Percentiles rank a stretch among this genome's conserved stretches.
These are phyloP conservation scores for Ajuga chamaepitys DNA, from an alignment of 257 asterid species.

Conservation along the genomic window DNA sequence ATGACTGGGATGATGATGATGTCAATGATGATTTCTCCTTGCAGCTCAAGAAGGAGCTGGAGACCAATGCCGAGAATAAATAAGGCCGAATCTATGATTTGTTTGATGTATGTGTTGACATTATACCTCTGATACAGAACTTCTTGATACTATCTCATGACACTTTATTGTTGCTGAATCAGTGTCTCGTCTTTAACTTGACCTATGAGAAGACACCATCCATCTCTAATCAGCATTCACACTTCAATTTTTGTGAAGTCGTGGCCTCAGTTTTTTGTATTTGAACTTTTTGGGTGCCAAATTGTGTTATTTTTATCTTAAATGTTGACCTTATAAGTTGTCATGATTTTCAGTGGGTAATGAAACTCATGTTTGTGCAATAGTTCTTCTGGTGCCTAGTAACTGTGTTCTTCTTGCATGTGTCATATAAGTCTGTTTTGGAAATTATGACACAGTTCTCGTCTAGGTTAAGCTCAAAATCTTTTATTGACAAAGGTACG, in stretches of 20 bases:
- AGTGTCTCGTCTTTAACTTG: not conserved
- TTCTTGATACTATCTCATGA: not conserved
- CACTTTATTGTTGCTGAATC: constrained; percentile 1
- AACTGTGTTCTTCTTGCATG: too few relatives aligned
- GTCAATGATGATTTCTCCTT: constrained; percentile 85
- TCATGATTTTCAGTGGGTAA: not conserved
- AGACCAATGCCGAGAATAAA: constrained; percentile 58
- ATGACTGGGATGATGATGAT: constrained; percentile 96
- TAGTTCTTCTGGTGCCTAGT: too few relatives aligned
- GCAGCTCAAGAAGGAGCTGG: constrained; percentile 84
- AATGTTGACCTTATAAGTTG: not conserved
- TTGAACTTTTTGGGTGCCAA: not conserved
- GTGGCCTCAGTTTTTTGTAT: not conserved
- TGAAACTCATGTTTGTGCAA: not conserved
- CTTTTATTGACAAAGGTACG: too few relatives aligned
- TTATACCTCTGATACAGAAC: not conserved
- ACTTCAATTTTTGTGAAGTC: not conserved
- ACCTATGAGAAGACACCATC: not conserved
- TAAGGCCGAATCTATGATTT: constrained; percentile 17
- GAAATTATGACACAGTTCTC: too few relatives aligned
- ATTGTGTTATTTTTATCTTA: not conserved
- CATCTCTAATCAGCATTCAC: not conserved
- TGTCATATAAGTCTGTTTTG: too few relatives aligned
- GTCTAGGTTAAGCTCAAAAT: too few relatives aligned
- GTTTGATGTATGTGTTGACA: not conserved